These are phyloP conservation scores for Cladosporium sp. DNA, from an alignment of 2,329 filamentous ascomycete species.

Conservation along the genomic window DNA sequence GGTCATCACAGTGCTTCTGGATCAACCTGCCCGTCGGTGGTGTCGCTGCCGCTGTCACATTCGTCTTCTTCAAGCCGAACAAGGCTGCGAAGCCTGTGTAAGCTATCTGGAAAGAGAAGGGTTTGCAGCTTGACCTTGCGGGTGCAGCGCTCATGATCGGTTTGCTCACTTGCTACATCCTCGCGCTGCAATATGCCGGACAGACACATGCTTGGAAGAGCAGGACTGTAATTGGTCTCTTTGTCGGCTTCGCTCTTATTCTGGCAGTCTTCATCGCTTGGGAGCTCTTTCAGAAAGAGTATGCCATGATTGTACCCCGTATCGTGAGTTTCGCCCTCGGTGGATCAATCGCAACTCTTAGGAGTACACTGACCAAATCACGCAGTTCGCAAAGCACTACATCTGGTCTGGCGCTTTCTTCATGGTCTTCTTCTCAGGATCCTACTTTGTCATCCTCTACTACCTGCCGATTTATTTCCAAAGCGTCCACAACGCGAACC, in stretches of 20 bases:
- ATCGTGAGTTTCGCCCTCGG: too few species aligned
- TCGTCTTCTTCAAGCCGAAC: slow-evolving; percentile 28
- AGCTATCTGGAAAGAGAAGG: slow-evolving; percentile 44
- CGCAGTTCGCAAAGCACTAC: too few species aligned
- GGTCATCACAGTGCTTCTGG: slow-evolving; percentile 34
- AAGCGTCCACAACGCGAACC: slow-evolving; percentile 22
- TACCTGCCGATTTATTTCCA: slow-evolving; percentile 31
- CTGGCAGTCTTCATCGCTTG: slow-evolving; percentile 33
- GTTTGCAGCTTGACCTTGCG: slow-evolving; percentile 46
- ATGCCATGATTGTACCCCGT: background rate
- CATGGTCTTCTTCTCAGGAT: too few species aligned
- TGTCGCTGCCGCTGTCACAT: slow-evolving; percentile 26
- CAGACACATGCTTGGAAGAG: slow-evolving; percentile 33
- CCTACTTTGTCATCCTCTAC: slow-evolving; percentile 18
- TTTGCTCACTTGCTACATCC: slow-evolving; percentile 35
- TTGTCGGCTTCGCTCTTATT: slow-evolving; percentile 35
- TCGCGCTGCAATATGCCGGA: slow-evolving; percentile 45
- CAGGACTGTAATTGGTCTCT: slow-evolving; percentile 19
- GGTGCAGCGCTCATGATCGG: slow-evolving; percentile 41
- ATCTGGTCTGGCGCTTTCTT: too few species aligned
- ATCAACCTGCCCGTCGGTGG: slow-evolving; percentile 44
- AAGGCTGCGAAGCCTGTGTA: too few species aligned
- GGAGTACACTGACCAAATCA: too few species aligned
- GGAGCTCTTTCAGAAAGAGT: background rate
- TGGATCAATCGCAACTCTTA: too few species aligned